Conservation (phyloP, 2,329 filamentous ascomycete genomes). For the Sarocladium kiliense region DNA sequence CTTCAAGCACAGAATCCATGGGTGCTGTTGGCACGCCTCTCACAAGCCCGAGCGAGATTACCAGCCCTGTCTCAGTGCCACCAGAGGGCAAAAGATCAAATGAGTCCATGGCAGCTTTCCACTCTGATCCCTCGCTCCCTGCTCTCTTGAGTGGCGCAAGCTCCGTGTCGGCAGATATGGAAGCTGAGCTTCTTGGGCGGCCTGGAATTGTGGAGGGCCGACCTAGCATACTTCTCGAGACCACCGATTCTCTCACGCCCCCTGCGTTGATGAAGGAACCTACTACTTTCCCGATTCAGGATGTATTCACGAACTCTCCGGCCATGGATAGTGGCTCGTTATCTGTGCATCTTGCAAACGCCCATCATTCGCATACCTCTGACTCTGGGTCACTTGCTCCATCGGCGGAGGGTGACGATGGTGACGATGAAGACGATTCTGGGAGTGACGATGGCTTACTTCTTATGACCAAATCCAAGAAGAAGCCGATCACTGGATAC, state of each 20-base stretch:
- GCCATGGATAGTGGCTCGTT: slow-evolving; percentile 28
- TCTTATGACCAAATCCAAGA: slow-evolving; percentile 48
- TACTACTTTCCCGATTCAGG: slow-evolving; percentile 40
- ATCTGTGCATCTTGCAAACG: slow-evolving; percentile 19
- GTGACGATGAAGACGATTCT: slow-evolving; percentile 30
- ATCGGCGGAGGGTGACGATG: background rate
- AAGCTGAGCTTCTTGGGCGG: slow-evolving; percentile 52
- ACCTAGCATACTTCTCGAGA: slow-evolving; percentile 34
- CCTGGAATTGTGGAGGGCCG: slow-evolving; percentile 39
- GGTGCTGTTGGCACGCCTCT: slow-evolving; percentile 43
- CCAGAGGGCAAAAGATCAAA: slow-evolving; percentile 19
- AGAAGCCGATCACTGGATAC: slow-evolving; percentile 20
- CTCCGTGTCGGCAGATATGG: slow-evolving; percentile 58
- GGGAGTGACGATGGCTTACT: slow-evolving; percentile 52
- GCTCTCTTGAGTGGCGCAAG: slow-evolving; percentile 59
- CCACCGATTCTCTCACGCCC: slow-evolving; percentile 50
- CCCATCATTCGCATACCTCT: slow-evolving; percentile 10
- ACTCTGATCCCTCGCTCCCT: slow-evolving; percentile 59
- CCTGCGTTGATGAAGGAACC: slow-evolving; percentile 45
- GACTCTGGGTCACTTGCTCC: background rate
- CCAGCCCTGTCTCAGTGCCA: slow-evolving; percentile 41
- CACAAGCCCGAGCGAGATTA: slow-evolving; percentile 49
- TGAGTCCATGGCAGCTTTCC: slow-evolving; percentile 47
- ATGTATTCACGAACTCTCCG: slow-evolving; percentile 26
- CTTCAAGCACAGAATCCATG: slow-evolving; percentile 48